These are phyloP conservation scores for Polyplosphaeria fusca DNA, from an alignment of 495 filamentous ascomycete genomes.

Conservation along the genomic window DNA sequence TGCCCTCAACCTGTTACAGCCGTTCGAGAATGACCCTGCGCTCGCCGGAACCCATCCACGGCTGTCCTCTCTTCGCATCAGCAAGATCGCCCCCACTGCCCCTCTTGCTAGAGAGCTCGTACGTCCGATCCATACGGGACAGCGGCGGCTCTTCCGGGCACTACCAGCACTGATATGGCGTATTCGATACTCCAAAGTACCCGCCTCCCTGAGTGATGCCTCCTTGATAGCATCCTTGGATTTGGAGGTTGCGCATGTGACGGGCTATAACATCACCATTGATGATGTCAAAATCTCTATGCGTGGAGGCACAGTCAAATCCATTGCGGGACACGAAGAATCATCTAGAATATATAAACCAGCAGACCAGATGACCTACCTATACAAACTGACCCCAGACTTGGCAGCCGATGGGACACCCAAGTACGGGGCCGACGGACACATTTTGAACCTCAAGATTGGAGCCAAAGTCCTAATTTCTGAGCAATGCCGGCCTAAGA, in stretches of 20 bases:
- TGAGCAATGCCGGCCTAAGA: slow-evolving; percentile 63
- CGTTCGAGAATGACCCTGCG: slow-evolving; percentile 67
- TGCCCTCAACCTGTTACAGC: slow-evolving; percentile 76
- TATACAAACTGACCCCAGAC: slow-evolving; percentile 73
- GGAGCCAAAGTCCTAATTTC: slow-evolving; percentile 62
- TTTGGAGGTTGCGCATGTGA: slow-evolving; percentile 81
- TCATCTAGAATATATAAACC: slow-evolving; percentile 68
- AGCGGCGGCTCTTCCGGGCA: slow-evolving; percentile 64
- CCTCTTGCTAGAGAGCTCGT: slow-evolving; percentile 56
- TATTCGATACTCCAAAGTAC: slow-evolving; percentile 72
- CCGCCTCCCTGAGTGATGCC: slow-evolving; percentile 49
- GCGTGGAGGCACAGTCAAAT: slow-evolving; percentile 63
- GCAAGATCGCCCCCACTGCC: slow-evolving; percentile 66
- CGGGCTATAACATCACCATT: slow-evolving; percentile 67
- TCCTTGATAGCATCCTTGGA: slow-evolving; percentile 73
- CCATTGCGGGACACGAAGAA: slow-evolving; percentile 58
- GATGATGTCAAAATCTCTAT: slow-evolving; percentile 64
- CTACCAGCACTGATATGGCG: slow-evolving; percentile 80
- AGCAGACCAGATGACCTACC: slow-evolving; percentile 78
- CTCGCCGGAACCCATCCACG: slow-evolving; percentile 64
- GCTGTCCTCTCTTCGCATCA: slow-evolving; percentile 75
- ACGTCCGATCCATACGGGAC: slow-evolving; percentile 60
- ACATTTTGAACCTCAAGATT: slow-evolving; percentile 61
- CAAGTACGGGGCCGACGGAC: slow-evolving; percentile 41
- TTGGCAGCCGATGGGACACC: slow-evolving; percentile 37